Base-by-base conservation (phyloP, 1,284 basidiomycete genomes). In the Boletus semigastroideus region DNA sequence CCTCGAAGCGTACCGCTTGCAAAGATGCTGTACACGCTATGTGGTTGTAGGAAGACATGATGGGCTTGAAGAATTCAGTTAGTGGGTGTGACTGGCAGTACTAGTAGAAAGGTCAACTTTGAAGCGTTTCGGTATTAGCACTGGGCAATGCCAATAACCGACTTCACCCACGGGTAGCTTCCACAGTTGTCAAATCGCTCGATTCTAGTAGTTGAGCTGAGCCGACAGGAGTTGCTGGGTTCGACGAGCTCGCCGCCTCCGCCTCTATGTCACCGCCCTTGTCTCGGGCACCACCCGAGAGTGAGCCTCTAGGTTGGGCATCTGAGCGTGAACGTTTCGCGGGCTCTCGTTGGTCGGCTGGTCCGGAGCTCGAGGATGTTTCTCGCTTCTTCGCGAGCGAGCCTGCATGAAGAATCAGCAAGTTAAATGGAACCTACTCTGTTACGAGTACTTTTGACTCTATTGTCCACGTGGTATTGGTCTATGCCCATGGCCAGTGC, bases 401-500 rank as follows among this genome's bases (percentile, higher is more conserved):
- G 6, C 51, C 51, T 51, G 36, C 19, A 31, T 30, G 13, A 20
- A 30, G 19, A 12, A 17, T 41, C 38, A 44, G 38, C 11, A 31
- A 25, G 30, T 27, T 13, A 17, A 42, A 28, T 27, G 17, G 27
- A 36, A 13, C 11, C 5, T 12, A 33, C 25, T 3, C 28, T 10
- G 33, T 34, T 9, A 17, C 33, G 16, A 25, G n/a, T 33, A 53
- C 51, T 48, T 41, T 53, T 51, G 30, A 27, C 14, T 39, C 31
- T 49, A 33, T 39, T 17, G 31, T 39, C 41, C 9, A 52, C 17
- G 36, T 51, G 42, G 11, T 3, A 30, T 13, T 27, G 42, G 13
- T 53, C 48, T 20, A 48, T 48, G 17, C 42, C 51, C 51, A 51
- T 53, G 8, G 48, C 51, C 31, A 53, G 30, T 13, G 51, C 48